A percentile compares a stretch with the other conserved stretches of the same genome.
phyloP scores from a whole-genome alignment of 2,329 filamentous ascomycete genomes.

The Colletotrichum destructivum region DNA sequence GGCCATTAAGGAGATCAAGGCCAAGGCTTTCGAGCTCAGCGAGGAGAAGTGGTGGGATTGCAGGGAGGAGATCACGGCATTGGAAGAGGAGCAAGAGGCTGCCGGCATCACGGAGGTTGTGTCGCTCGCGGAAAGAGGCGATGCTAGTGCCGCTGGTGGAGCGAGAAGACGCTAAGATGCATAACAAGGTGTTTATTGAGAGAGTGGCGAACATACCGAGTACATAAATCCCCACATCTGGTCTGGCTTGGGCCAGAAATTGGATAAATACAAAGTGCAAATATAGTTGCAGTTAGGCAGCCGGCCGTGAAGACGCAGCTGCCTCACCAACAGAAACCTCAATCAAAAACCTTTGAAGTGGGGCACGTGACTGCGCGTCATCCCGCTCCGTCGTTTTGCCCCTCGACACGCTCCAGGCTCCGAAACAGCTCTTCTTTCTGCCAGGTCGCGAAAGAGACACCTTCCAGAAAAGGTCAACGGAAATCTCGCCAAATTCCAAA shows the following conservation, averaged over 20 bases:
- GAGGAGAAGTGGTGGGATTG: conserved; percentile 99
- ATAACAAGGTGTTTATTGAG: not conserved
- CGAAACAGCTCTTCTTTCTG: not conserved
- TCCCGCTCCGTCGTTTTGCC: conserved; percentile 22
- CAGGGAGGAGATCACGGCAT: conserved; percentile 88
- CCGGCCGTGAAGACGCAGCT: not conserved
- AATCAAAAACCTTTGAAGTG: not conserved
- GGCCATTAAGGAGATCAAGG: conserved; percentile 91
- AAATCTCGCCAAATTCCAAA: too few species aligned
- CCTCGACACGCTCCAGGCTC: conserved; percentile 12
- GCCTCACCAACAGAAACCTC: not conserved
- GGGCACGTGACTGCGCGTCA: conserved; percentile 37
- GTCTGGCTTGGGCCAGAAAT: not conserved
- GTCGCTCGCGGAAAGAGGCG: conserved; percentile 82
- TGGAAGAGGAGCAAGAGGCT: conserved; percentile 97
- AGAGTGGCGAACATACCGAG: not conserved
- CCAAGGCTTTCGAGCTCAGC: conserved; percentile 89
- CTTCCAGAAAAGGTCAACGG: not conserved
- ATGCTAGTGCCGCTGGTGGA: conserved; percentile 66
- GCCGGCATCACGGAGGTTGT: conserved; percentile 96
- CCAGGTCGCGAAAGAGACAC: not conserved
- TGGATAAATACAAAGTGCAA: not conserved
- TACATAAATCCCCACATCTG: too few species aligned
- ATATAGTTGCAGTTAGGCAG: not conserved
- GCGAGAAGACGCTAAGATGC: conserved; percentile 42